Base-by-base conservation (phyloP, 2,329 filamentous ascomycete genomes). In the Sporothrix protearum region DNA sequence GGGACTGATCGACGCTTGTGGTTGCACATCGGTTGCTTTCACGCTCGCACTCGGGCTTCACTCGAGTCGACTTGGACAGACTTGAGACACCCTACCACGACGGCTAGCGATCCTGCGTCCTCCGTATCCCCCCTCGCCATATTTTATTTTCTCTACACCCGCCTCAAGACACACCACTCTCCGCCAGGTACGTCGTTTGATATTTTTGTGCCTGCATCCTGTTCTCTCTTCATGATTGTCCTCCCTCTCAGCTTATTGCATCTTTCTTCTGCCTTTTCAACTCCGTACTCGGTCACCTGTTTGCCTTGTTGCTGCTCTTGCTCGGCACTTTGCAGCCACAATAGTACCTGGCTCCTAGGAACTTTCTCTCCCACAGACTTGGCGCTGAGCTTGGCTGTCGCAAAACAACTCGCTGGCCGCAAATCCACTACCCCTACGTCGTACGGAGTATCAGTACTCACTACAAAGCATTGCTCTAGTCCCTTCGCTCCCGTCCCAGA, bases 351-450 rank as follows among this genome's bases (percentile, higher is more conserved):
- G 49, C n/a, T 28, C n/a, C n/a, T 36, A 47, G 14, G 39, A 7
- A 19, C 42, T 51, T 68, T n/a, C 28, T n/a, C 49, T 39, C 30
- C 33, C 22, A 16, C 28, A 16, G 36, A 47, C 63, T 68, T 68
- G 70, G 70, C 63, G 70, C 33, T 57, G 42, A 47, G 28, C 39
- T 71, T 68, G 51, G 69, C 42, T 61, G 51, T 45, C 64, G 64
- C 49, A n/a, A n/a, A n/a, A n/a, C n/a, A 71, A 36, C 57, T 49
- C 30, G 12, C 25, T 28, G 30, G 45, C 19, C 19, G 22, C 61
- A 67, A 42, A 71, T 57, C 69, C 69, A 71, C 49, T 39, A 67
- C 49, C 61, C 45, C 10, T 53, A n/a, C n/a, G n/a, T n/a, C n/a
- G n/a, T n/a, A n/a, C n/a, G n/a, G n/a, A n/a, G n/a, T n/a, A n/a